Base-by-base conservation (phyloP, 805 yeast species). In the Ogataea nakhonphanomensis region DNA sequence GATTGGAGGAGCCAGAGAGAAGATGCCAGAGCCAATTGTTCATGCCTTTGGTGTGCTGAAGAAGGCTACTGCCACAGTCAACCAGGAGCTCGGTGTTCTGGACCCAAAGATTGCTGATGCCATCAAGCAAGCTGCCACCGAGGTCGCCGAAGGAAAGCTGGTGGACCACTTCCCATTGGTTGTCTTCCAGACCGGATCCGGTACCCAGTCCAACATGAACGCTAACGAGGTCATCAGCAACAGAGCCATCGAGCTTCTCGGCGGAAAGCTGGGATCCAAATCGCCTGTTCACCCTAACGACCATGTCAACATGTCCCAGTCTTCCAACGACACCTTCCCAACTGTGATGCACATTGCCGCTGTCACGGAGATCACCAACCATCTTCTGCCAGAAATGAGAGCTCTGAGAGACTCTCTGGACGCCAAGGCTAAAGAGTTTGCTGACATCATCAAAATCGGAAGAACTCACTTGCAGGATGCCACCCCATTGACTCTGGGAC, bases 341-440 rank as follows among this genome's bases (percentile, higher is more conserved):
- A 90, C 99, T 26, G 99, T 91, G 41, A 93, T 93, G 99, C 99
- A 93, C 73, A 91, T 93, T 68, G 97, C 99, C 42, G 96, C 98
- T 13, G 96, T 90, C 49, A 77, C 84, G 30, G 96, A 91, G 71
- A 85, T 91, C 69, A 70, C 82, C 39, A 58, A 76, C 61, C 71
- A 73, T 30, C 75, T 93, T 65, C 54, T 91, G 38, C 99, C 99
- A 12, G 86, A 88, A 59, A 74, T 93, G 61, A 72, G 76, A 43
- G 72, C 69, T 31, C 79, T 93, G 59, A 85, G 85, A 66, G 84
- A 82, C 58, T 73, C 96, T n/a, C 70, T 93, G 50, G 74, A 76
- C 35, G 73, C 63, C 46, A 93, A 93, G 72, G 61, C 89, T 26
- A 79, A 84, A 26, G 97, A 90, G 73, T 93, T 91, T 65, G 66